These are phyloP conservation scores for Entomophthora muscae DNA, from an alignment of 371 early-diverging fungal genomes.

Conservation along the genomic window DNA sequence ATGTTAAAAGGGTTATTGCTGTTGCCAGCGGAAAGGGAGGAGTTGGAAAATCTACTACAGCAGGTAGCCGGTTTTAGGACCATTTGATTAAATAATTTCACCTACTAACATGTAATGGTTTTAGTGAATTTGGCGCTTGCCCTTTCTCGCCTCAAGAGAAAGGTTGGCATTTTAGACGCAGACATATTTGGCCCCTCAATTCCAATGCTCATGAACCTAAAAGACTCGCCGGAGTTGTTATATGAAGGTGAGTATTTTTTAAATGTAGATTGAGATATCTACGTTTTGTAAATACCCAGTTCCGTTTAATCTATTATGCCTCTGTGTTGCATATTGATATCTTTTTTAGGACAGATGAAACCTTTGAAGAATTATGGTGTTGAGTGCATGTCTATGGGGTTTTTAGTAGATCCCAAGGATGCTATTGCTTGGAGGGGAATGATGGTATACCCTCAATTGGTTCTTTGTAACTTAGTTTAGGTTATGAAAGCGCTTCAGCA, in stretches of 20 bases:
- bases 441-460: conserved; percentile 30
- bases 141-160: conserved; percentile 32
- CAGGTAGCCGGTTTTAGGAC: conserved; percentile 26
- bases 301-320: not conserved
- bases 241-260: conserved; percentile 21
- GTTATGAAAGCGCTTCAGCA: conserved; percentile 87
- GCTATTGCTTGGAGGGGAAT: conserved; percentile 84
- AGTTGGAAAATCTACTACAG: conserved; percentile 75
- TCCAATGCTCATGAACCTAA: conserved; percentile 65
- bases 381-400: conserved; percentile 85
- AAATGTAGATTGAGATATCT: too few species aligned
- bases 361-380: conserved; percentile 70
- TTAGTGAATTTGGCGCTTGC: conserved; percentile 64
- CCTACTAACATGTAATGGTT: not conserved
- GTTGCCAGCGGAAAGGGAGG: conserved; percentile 82
- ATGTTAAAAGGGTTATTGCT: conserved; percentile 53
- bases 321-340: not conserved
- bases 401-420: conserved; percentile 50
- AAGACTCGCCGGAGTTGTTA: conserved; percentile 44
- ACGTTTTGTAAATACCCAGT: too few species aligned
- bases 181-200: conserved; percentile 86
- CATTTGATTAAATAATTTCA: not conserved
- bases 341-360: conserved; percentile 30
- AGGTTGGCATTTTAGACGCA: conserved; percentile 72
- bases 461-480: conserved; percentile 11